Evolutionary conservation across 108 stramenopile species (phyloP).

Genomic region (Aureococcus anophagefferens): DNA sequence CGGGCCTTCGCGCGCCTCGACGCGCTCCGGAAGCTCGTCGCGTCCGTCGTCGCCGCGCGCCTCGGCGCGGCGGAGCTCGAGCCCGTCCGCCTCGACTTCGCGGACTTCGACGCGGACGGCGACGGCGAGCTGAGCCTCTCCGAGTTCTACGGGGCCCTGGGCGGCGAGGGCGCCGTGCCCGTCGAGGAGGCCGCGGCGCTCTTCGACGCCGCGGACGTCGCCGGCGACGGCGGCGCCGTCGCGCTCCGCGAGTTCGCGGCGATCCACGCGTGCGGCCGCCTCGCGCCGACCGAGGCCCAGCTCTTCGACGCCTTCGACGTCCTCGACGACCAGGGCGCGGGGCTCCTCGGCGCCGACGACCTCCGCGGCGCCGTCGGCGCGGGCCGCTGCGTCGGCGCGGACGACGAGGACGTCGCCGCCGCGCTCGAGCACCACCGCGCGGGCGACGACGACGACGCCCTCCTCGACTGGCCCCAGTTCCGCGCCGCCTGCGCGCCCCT

Average conservation of each 20-base stretch:
- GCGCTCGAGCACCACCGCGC: too few relatives aligned
- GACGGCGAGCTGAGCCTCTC: conserved; percentile 37
- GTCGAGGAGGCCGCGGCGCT: not conserved
- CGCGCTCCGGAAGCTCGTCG: not conserved
- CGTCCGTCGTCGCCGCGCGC: not conserved
- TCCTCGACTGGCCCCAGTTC: too few relatives aligned
- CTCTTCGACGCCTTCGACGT: not conserved
- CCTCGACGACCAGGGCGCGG: not conserved
- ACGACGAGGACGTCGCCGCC: too few relatives aligned
- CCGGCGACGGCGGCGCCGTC: not conserved
- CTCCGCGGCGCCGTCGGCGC: not conserved
- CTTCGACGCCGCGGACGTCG: not conserved
- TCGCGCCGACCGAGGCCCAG: not conserved
- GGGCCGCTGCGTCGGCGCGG: not conserved
- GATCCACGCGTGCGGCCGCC: not conserved
- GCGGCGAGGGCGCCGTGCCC: not conserved
- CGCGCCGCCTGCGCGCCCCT: too few relatives aligned
- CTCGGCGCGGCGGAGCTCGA: not conserved
- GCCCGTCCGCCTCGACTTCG: conserved; percentile 6
- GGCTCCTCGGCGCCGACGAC: not conserved
- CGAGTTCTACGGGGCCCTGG: conserved; percentile 42
- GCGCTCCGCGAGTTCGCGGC: not conserved
- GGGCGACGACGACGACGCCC: too few relatives aligned
- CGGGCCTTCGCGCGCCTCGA: not conserved
- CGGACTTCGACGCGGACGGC: conserved; percentile 41